Base-by-base conservation (phyloP, 169 alveolate genomes). In the Plasmodium inui region DNA sequence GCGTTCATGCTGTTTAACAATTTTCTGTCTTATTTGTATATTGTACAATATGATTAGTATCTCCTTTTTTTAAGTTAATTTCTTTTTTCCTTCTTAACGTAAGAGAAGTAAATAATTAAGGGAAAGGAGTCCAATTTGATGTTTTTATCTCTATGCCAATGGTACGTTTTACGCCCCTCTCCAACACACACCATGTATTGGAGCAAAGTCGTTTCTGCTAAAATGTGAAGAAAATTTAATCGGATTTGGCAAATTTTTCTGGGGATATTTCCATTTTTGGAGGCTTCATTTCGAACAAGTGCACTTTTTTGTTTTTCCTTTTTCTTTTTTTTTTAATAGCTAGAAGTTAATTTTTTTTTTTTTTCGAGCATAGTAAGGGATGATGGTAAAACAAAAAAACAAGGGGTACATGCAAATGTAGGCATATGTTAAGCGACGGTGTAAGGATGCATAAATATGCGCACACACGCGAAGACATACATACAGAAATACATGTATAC, bases 301-400 rank as follows among this genome's bases (percentile, higher is more conserved):
- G 26, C 17, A 83, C 82, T 41, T 83, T 70, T 67, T 32, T 9
- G 28, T 83, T 83, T 83, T 83, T 83, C 28, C 9, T 19, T 39
- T 70, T 70, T 53, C 39, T 57, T 44, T 46, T 32, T 53, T 82
- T 82, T 70, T 82, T 17, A 14, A 82, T 82, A 53, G 89, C 80
- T 82, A 82, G n/a, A 82, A 26, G 79, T 82, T 50, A 7, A 37
- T 12, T 19, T 41, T 19, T 82, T 22, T 78, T 82, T 82, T 82
- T 82, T 82, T 82, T 82, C 22, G 61, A 55, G 41, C 71, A 71
- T 55, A 71, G 12, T 72, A 67, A n/a, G 1, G 80, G 67, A 70
- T 28, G 82, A 28, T 72, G 28, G 30, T 55, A n/a, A 71, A 83
- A 83, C 92, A 83, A 83, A 83, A 83, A 83, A 83, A 83, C 92